phyloP scores from a whole-genome alignment of 495 filamentous ascomycete species.

The Talaromyces liani region DNA sequence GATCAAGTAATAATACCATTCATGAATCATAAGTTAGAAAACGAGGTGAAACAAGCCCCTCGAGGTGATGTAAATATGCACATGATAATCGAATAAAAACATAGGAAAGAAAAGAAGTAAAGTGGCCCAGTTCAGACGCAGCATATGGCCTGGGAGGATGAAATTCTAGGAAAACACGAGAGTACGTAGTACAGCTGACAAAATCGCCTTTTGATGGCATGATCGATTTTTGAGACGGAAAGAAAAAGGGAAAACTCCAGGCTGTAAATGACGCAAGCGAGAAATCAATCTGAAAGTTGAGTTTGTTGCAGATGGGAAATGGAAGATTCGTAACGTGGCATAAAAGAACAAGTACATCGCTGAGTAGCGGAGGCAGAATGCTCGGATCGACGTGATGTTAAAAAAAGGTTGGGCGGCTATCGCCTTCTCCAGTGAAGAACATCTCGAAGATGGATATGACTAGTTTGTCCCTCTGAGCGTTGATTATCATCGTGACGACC shows the following conservation, averaged over 20 bases:
- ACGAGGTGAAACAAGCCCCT: not conserved
- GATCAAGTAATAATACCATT: not conserved
- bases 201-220: not conserved
- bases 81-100: not conserved
- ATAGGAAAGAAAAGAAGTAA: constrained; percentile 3
- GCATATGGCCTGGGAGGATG: not conserved
- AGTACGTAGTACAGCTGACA: not conserved
- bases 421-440: constrained; percentile 3
- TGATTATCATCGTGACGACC: constrained; percentile 1
- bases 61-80: not conserved
- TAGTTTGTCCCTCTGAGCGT: not conserved
- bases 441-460: constrained; percentile 3
- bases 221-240: too few relatives aligned
- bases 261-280: not conserved
- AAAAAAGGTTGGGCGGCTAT: not conserved
- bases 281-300: not conserved
- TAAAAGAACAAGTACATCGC: not conserved
- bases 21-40: not conserved
- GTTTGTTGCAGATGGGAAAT: constrained; percentile 1
- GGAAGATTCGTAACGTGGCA: constrained; percentile 1
- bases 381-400: not conserved
- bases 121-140: not conserved
- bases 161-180: not conserved
- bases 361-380: not conserved
- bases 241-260: not conserved